A percentile compares a stretch with the other conserved stretches of the same genome.
These are phyloP conservation scores for Tuber indicum DNA, from an alignment of 495 filamentous ascomycete species.

Conservation along the genomic window DNA sequence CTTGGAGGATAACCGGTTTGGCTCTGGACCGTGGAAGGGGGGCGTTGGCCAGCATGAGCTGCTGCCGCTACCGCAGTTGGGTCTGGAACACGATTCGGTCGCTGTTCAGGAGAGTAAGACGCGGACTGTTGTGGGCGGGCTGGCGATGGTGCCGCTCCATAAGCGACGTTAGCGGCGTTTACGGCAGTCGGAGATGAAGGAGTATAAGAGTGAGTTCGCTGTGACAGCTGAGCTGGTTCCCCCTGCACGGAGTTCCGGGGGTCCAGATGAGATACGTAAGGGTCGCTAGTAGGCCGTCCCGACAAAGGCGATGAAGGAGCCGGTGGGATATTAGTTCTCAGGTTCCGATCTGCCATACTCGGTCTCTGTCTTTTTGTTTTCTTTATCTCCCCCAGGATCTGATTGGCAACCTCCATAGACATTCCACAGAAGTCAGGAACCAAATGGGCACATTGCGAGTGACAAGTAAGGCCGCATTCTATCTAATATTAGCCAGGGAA, in stretches of 20 bases:
- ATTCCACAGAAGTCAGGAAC: conserved; percentile 99
- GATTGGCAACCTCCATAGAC: conserved; percentile 94
- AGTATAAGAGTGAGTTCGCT: conserved; percentile 31
- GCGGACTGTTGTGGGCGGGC: conserved; percentile 27
- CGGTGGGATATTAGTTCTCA: conserved; percentile 14
- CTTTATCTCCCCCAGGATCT: conserved; percentile 57
- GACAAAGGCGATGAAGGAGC: conserved; percentile 26
- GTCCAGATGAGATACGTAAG: conserved; percentile 25
- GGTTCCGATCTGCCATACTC: conserved; percentile 19
- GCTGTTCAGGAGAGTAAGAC: conserved; percentile 20
- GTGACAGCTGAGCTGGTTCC: conserved; percentile 24
- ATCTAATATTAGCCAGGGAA: conserved; percentile 32
- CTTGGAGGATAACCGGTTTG: conserved; percentile 42
- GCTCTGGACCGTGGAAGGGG: conserved; percentile 42
- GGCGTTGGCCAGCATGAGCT: conserved; percentile 33
- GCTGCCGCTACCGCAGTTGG: conserved; percentile 37
- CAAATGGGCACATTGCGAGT: conserved; percentile 85
- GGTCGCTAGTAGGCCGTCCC: conserved; percentile 27
- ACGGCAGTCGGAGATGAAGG: conserved; percentile 32
- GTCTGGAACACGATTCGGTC: conserved; percentile 30
- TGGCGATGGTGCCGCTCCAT: conserved; percentile 35
- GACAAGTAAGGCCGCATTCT: conserved; percentile 91
- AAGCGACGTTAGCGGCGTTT: conserved; percentile 32
- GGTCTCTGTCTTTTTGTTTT: conserved; percentile 32
- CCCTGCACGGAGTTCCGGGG: conserved; percentile 25